Conservation (phyloP, 495 filamentous ascomycete species). For the Zalerion maritima region DNA sequence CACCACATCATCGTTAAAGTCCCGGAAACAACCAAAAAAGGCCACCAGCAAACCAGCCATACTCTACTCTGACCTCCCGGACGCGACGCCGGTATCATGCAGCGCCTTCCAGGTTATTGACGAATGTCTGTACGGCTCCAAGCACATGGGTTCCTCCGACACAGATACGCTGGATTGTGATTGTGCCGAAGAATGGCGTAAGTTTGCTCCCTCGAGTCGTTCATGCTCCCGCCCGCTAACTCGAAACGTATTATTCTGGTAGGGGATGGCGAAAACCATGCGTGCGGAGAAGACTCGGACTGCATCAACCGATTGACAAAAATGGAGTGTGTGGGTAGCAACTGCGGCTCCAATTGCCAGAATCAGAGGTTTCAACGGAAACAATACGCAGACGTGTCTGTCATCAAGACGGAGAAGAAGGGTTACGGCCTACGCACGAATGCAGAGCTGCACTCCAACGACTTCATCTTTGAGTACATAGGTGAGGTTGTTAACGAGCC, state of each 20-base stretch:
- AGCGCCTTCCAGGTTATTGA: conserved; percentile 66
- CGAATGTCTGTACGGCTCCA: conserved; percentile 76
- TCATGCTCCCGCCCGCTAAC: conserved; percentile 12
- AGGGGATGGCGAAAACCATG: conserved; percentile 64
- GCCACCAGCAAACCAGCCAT: conserved; percentile 40
- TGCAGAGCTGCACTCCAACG: conserved; percentile 55
- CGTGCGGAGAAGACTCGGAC: conserved; percentile 92
- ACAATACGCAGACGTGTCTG: conserved; percentile 79
- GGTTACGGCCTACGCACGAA: conserved; percentile 84
- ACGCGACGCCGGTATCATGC: conserved; percentile 62
- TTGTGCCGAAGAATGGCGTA: conserved; percentile 92
- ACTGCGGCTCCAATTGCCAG: conserved; percentile 74
- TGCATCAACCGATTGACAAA: conserved; percentile 98
- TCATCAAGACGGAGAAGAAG: conserved; percentile 96
- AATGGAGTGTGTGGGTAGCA: conserved; percentile 78
- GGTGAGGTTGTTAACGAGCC: conserved; percentile 94
- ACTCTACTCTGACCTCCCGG: conserved; percentile 54
- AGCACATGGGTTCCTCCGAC: conserved; percentile 78
- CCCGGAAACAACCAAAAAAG: conserved; percentile 63
- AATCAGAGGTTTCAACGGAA: conserved; percentile 91
- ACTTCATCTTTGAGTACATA: conserved; percentile 97
- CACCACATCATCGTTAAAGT: conserved; percentile 59
- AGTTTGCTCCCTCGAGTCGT: conserved; percentile 25
- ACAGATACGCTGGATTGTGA: conserved; percentile 88
- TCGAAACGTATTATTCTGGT: conserved; percentile 8